Conservation (phyloP, 805 yeast species). For the Grigorovia yakushimaensis region DNA sequence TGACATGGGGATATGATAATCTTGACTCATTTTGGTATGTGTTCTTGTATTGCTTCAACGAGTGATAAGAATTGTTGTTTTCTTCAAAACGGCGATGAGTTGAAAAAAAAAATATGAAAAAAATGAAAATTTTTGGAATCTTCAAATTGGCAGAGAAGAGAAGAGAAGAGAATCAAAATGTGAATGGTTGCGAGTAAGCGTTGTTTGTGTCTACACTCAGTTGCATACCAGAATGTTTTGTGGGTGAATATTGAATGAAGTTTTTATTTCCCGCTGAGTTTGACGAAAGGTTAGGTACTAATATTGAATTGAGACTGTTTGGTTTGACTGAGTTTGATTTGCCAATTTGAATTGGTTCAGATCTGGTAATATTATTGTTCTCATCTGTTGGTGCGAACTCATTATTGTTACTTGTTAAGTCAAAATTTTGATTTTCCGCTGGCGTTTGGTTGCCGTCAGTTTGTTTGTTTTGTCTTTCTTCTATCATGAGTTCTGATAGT, state of each 20-base stretch:
- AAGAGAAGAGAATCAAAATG: constrained; percentile 3
- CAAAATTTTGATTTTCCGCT: not conserved
- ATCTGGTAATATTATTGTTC: not conserved
- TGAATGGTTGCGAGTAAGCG: constrained; percentile 27
- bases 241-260: constrained; percentile 19
- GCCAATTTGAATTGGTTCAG: not conserved
- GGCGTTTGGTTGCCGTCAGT: not conserved
- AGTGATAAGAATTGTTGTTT: no score
- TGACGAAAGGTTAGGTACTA: not conserved
- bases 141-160: not conserved
- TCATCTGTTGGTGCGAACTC: no score
- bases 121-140: not conserved
- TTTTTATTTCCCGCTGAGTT: not conserved
- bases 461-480: not conserved
- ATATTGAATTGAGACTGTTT: not conserved
- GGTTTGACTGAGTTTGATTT: not conserved
- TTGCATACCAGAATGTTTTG: constrained; percentile 12
- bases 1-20: constrained; percentile 13
- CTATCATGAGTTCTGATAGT: not conserved
- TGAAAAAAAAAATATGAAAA: not conserved
- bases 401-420: no score
- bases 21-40: not conserved
- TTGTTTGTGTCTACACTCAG: constrained; percentile 21
- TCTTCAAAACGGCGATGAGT: not conserved
- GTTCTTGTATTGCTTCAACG: no score